phyloP scores from a whole-genome alignment of 192 early-diverging fungal species.

The Paraglomus occultum region DNA sequence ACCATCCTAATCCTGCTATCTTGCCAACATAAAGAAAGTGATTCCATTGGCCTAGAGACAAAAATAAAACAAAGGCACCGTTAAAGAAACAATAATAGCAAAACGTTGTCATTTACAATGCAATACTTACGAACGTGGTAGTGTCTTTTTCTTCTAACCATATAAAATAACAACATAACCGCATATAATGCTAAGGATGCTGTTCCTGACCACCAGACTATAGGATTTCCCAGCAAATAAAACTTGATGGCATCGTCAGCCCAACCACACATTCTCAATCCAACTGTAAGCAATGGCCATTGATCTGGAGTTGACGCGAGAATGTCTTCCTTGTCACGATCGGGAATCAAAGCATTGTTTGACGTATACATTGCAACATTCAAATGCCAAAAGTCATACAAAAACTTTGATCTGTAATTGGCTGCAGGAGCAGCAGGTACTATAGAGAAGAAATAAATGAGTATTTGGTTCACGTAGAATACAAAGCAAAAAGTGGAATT shows the following conservation, averaged over 20 bases:
- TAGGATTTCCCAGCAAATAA: constrained; percentile 91
- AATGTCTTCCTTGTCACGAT: constrained; percentile 86
- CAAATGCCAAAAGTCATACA: constrained; percentile 82
- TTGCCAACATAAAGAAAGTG: constrained; percentile 72
- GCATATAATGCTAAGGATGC: constrained; percentile 52
- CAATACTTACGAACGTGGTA: constrained; percentile 47
- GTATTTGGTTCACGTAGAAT: background rate
- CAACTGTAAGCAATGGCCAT: constrained; percentile 86
- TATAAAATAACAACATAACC: constrained; percentile 46
- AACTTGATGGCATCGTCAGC: constrained; percentile 81
- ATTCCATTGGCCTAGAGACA: constrained; percentile 53
- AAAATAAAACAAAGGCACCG: background rate
- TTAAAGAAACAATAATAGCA: background rate
- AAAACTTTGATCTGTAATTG: constrained; percentile 72
- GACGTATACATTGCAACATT: constrained; percentile 95
- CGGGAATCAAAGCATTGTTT: constrained; percentile 93
- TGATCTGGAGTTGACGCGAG: constrained; percentile 79
- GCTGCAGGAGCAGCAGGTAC: constrained; percentile 67
- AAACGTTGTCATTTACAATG: constrained; percentile 34
- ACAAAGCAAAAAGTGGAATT: background rate
- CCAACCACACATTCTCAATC: constrained; percentile 95
- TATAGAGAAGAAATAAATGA: constrained; percentile 28
- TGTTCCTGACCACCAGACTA: constrained; percentile 84
- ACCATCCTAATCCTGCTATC: constrained; percentile 83
- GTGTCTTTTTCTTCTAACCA: constrained; percentile 63